Evolutionary conservation across 305 asterid species (phyloP).

Genomic region (Fraxinus albicans): DNA sequence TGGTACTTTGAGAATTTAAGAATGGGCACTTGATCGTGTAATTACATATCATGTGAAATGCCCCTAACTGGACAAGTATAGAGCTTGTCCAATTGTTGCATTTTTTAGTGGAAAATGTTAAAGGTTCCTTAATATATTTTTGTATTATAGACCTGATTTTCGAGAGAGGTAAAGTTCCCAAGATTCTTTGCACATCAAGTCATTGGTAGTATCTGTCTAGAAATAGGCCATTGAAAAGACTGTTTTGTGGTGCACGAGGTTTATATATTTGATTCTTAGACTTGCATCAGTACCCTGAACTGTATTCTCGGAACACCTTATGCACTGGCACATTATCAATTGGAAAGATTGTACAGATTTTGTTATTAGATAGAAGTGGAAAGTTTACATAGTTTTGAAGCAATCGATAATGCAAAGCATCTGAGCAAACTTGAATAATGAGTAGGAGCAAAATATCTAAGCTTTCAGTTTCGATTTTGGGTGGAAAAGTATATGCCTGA

Average conservation of each 20-base stretch:
- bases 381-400: background rate
- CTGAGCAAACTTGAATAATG: background rate
- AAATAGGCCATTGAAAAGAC: constrained; percentile 21
- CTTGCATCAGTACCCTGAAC: background rate
- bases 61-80: constrained; percentile 5
- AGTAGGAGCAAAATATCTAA: background rate
- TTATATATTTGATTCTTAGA: constrained; percentile 18
- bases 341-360: background rate
- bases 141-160: background rate
- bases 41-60: constrained; percentile 15
- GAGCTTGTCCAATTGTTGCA: background rate
- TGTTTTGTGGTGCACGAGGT: background rate
- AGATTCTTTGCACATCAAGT: background rate
- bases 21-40: background rate
- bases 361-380: background rate
- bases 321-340: background rate
- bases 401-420: background rate
- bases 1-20: background rate
- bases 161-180: background rate
- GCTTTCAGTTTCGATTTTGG: background rate
- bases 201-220: constrained; percentile 1
- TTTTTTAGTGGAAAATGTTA: constrained; percentile 19
- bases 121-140: constrained; percentile 17
- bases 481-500: background rate
- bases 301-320: constrained; percentile 23